Evolutionary conservation across 2,329 filamentous ascomycete genomes (phyloP), one percentile per base, ranked within the genome.

Genomic region (Sporothrix euskadiensis): DNA sequence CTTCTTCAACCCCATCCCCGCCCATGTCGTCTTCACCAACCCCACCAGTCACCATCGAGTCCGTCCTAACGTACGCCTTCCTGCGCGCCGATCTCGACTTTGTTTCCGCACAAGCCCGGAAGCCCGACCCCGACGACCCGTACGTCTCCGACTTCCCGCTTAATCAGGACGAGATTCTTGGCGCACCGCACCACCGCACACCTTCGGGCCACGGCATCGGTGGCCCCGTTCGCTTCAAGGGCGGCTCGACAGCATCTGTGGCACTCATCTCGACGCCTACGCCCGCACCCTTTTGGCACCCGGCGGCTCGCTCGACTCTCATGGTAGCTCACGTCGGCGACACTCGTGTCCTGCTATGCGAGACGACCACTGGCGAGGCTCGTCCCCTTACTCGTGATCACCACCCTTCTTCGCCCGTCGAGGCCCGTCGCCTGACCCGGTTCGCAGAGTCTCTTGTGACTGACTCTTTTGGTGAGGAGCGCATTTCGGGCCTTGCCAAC

Each of bases 401-500:
- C 82, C 96, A 97, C 80, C 95, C 96, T 0, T 92, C 90, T n/a
- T 89, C 92, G 4, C 96, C 96, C 0, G 86, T 90, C 72, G 96
- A 99, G 84, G 91, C 92, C 10, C 90, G 89, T 57, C 89, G 96
- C 8, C 87, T 99, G 32, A 91, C 94, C 61, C 91, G 94, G 68
- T 92, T 94, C 1, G 83, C 84, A 49, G 89, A 92, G 41, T 91
- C 86, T 35, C 95, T 98, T 80, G 91, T 97, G 22, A 96, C 95
- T 0, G 96, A 99, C 83, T 97, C 93, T 47, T 99, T 99, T 81
- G 96, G 96, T 79, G 96, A 99, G 83, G 94, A 98, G 83, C 94
- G 96, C 77, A 96, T 99, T 81, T 91, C 91, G 16, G 95, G 96
- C 0, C 87, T 99, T 0, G 96, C 96, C 77, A 99, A 99, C 83